phyloP scores from a whole-genome alignment of 2,329 filamentous ascomycete species.

The Decorospora gaudefroyi region DNA sequence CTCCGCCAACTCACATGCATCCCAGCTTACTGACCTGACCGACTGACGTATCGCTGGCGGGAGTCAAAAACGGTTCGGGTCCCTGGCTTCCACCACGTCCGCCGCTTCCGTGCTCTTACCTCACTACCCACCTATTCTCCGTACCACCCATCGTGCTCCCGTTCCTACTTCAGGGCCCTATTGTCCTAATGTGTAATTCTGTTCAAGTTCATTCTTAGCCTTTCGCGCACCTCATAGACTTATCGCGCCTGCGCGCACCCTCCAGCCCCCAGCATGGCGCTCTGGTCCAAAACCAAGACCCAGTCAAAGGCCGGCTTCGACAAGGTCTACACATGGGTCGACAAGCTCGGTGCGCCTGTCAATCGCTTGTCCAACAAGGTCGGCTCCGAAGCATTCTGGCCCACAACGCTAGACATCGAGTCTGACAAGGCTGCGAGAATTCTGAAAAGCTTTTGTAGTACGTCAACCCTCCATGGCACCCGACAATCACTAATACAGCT shows the following conservation, averaged over 20 bases:
- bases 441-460: conserved; percentile 86
- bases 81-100: conserved; percentile 25
- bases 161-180: conserved; percentile 20
- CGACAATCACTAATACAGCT: conserved; percentile 21
- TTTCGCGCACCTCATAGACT: conserved; percentile 21
- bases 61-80: conserved; percentile 29
- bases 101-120: conserved; percentile 19
- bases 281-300: conserved; percentile 45
- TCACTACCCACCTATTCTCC: conserved; percentile 15
- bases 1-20: conserved; percentile 19
- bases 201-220: conserved; percentile 21
- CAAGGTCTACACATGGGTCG: conserved; percentile 68
- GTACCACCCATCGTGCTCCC: conserved; percentile 15
- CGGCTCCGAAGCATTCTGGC: conserved; percentile 83
- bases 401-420: conserved; percentile 82
- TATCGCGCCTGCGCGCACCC: conserved; percentile 8
- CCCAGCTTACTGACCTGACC: conserved; percentile 24
- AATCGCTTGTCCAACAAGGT: conserved; percentile 82
- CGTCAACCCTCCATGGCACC: conserved; percentile 45
- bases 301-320: conserved; percentile 62
- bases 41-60: conserved; percentile 29
- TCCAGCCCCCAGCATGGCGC: conserved; percentile 29
- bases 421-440: conserved; percentile 91
- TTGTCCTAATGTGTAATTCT: conserved; percentile 31
- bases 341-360: conserved; percentile 74